Conservation (phyloP, 805 yeast species). For the Wickerhamiella siamensis region DNA sequence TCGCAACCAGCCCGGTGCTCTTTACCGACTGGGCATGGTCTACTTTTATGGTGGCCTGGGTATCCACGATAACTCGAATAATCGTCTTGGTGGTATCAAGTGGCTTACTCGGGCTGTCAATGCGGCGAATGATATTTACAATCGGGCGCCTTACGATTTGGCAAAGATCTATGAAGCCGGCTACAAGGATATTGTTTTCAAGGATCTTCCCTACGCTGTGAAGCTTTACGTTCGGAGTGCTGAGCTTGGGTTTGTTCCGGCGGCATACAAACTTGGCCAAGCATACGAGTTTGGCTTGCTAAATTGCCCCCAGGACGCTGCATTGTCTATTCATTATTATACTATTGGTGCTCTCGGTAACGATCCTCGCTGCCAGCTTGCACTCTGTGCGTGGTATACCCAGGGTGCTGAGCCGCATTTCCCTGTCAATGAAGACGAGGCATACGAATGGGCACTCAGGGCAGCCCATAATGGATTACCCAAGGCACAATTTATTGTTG, state of each 20-base stretch:
- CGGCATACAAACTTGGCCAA: slow-evolving; percentile 67
- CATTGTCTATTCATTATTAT: slow-evolving; percentile 79
- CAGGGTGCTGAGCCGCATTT: slow-evolving; percentile 80
- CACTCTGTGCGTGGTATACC: slow-evolving; percentile 93
- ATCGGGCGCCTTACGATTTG: slow-evolving; percentile 90
- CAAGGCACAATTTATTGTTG: slow-evolving; percentile 76
- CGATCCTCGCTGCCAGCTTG: slow-evolving; percentile 79
- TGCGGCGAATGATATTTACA: slow-evolving; percentile 66
- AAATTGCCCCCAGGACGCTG: slow-evolving; percentile 61
- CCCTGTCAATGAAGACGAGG: slow-evolving; percentile 65
- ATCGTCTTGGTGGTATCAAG: slow-evolving; percentile 75
- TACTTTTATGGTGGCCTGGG: slow-evolving; percentile 82
- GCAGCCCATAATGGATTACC: slow-evolving; percentile 65
- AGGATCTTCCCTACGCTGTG: slow-evolving; percentile 70
- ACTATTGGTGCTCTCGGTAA: slow-evolving; percentile 83
- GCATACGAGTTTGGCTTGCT: slow-evolving; percentile 66
- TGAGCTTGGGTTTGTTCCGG: slow-evolving; percentile 67
- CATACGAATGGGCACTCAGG: slow-evolving; percentile 85
- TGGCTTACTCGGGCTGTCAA: slow-evolving; percentile 85
- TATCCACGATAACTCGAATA: slow-evolving; percentile 42
- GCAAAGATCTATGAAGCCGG: slow-evolving; percentile 77
- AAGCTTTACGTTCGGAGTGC: slow-evolving; percentile 82
- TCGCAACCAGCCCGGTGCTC: slow-evolving; percentile 90
- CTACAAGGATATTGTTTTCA: slow-evolving; percentile 71
- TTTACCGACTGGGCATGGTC: slow-evolving; percentile 82